A percentile compares a stretch with the other conserved stretches of the same genome.
Conservation (phyloP, 345 rosid species). For the Dipteronia dyeriana region DNA sequence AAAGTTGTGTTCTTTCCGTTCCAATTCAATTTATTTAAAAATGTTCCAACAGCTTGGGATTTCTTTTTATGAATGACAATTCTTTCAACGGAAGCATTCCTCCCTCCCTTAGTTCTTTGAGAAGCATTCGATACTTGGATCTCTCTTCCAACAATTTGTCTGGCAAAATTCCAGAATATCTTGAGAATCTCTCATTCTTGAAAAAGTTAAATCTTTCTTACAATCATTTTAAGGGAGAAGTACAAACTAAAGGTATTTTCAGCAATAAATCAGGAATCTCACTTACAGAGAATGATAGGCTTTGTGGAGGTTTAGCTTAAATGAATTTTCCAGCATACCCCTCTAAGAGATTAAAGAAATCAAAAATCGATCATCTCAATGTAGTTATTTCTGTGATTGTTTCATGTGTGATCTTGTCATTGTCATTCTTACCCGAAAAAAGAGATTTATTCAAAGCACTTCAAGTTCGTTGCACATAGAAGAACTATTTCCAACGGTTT, state of each 20-base stretch:
- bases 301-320: too few species aligned
- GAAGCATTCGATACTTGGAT: too few species aligned
- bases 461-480: not conserved
- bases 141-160: not conserved
- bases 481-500: constrained; percentile 5
- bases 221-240: not conserved
- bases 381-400: not conserved
- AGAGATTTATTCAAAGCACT: not conserved
- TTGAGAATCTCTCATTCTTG: not conserved
- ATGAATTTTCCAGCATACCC: not conserved
- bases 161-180: too few species aligned
- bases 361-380: not conserved
- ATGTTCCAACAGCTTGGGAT: too few species aligned
- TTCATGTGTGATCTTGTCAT: not conserved
- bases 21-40: too few species aligned
- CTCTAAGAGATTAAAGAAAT: not conserved
- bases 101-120: too few species aligned
- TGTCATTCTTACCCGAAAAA: not conserved
- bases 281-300: not conserved
- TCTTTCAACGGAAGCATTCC: too few species aligned
- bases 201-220: not conserved
- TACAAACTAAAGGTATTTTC: not conserved
- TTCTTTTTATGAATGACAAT: too few species aligned
- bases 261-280: not conserved
- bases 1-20: too few species aligned